phyloP scores from a whole-genome alignment of 768 basidiomycete species.

The Mycena vitilis region DNA sequence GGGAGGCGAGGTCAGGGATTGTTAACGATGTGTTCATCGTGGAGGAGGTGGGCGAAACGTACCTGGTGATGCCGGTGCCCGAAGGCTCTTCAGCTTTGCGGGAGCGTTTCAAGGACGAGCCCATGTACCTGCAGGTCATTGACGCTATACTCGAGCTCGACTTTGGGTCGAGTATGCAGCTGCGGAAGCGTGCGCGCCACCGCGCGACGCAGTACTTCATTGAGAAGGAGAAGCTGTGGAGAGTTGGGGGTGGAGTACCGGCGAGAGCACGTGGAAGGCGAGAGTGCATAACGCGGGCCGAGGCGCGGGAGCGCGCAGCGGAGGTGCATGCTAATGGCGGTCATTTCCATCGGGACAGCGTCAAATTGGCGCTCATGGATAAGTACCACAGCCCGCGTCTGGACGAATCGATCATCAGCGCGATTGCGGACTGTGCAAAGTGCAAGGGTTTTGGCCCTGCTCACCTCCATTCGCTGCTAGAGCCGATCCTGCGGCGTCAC shows the following conservation, averaged over 20 bases:
- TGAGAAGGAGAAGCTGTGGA: conserved; percentile 32
- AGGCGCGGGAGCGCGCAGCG: conserved; percentile 23
- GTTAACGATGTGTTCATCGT: conserved; percentile 30
- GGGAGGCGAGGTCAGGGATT: conserved; percentile 35
- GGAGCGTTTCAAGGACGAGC: conserved; percentile 31
- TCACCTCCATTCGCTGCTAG: conserved; percentile 37
- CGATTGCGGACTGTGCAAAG: conserved; percentile 34
- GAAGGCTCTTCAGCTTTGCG: conserved; percentile 7
- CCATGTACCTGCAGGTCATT: conserved; percentile 17
- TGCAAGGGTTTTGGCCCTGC: conserved; percentile 43
- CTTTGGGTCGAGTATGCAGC: conserved; percentile 29
- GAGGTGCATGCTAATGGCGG: conserved; percentile 9
- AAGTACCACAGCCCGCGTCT: background rate
- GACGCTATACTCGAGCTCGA: conserved; percentile 16
- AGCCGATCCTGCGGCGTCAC: conserved; percentile 1
- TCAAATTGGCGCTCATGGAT: conserved; percentile 6
- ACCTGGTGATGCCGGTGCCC: conserved; percentile 16
- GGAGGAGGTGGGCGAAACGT: background rate
- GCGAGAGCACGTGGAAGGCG: conserved; percentile 8
- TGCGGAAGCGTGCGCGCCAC: conserved; percentile 8
- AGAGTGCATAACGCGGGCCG: conserved; percentile 20
- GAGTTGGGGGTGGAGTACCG: conserved; percentile 11
- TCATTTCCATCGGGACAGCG: conserved; percentile 3
- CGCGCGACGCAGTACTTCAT: conserved; percentile 22
- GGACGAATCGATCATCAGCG: background rate